phyloP scores from a whole-genome alignment of 164 flowering plant genomes.

The Dillenia suffruticosa region DNA sequence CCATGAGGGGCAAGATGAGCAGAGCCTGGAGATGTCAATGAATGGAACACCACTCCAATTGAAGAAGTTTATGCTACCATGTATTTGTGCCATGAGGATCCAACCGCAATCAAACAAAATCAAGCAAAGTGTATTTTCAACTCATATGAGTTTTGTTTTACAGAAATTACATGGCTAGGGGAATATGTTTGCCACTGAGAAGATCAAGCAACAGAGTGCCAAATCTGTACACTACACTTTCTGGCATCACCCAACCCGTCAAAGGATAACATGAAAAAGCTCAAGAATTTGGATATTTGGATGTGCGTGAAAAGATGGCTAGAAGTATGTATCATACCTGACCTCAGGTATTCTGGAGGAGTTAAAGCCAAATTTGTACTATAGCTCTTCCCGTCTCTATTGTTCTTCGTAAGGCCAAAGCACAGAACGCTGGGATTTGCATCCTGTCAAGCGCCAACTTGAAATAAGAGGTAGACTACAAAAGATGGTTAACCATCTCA shows the following conservation, averaged over 20 bases:
- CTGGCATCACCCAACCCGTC: slow-evolving; percentile 87
- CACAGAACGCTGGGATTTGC: slow-evolving; percentile 64
- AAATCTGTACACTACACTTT: slow-evolving; percentile 95
- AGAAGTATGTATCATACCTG: slow-evolving; percentile 18
- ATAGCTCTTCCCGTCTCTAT: slow-evolving; percentile 71
- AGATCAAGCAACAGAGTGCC: slow-evolving; percentile 93
- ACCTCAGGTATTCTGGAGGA: slow-evolving; percentile 67
- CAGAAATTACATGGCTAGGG: slow-evolving; percentile 84
- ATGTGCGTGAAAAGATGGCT: no score
- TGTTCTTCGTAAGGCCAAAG: slow-evolving; percentile 71
- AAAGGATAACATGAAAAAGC: slow-evolving; percentile 5
- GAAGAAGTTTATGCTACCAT: no score
- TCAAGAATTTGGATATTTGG: no score
- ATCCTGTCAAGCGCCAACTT: slow-evolving; percentile 31
- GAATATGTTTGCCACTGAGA: slow-evolving; percentile 95
- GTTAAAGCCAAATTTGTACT: slow-evolving; percentile 75
- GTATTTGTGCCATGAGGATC: no score
- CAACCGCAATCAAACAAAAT: no score
- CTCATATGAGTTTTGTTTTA: no score
- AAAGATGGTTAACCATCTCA: neutral
- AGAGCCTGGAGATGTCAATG: no score
- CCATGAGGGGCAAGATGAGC: no score
- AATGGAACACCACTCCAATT: no score
- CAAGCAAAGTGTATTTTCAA: no score
- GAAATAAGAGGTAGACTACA: slow-evolving; percentile 5